Evolutionary conservation across 2,329 filamentous ascomycete genomes (phyloP).

Genomic region (Beauveria varroae): DNA sequence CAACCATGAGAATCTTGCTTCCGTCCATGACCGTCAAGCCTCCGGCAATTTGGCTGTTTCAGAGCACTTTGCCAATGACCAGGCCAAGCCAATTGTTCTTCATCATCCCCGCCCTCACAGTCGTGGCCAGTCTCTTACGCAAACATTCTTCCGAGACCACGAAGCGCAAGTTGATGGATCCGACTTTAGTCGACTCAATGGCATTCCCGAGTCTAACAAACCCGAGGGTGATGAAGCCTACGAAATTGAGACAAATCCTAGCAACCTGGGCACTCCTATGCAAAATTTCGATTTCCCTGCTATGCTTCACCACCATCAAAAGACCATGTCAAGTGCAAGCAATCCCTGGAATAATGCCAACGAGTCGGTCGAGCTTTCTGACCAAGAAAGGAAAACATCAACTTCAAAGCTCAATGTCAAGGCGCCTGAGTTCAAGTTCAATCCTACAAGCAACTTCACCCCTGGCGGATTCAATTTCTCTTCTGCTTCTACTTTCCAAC

Average conservation of each 20-base stretch:
- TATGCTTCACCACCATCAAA: constrained; percentile 41
- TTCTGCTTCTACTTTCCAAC: constrained; percentile 14
- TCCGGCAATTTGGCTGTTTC: constrained; percentile 42
- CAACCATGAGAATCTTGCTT: constrained; percentile 18
- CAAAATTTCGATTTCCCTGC: constrained; percentile 40
- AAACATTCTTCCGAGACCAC: constrained; percentile 55
- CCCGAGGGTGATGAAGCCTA: constrained; percentile 45
- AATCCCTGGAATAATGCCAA: constrained; percentile 50
- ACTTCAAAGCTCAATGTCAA: constrained; percentile 79
- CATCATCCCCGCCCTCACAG: constrained; percentile 70
- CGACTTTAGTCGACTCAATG: constrained; percentile 32
- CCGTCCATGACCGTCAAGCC: constrained; percentile 33
- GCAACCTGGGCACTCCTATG: constrained; percentile 59
- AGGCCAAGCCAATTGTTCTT: constrained; percentile 48
- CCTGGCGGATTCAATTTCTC: constrained; percentile 45
- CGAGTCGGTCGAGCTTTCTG: constrained; percentile 36
- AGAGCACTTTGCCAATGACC: constrained; percentile 46
- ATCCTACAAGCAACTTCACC: constrained; percentile 45
- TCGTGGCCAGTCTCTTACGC: constrained; percentile 62
- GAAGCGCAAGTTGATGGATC: constrained; percentile 35
- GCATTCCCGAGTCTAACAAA: constrained; percentile 31
- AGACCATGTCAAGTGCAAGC: constrained; percentile 47
- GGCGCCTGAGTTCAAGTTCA: constrained; percentile 83
- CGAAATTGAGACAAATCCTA: constrained; percentile 68
- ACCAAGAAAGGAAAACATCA: constrained; percentile 48